Evolutionary conservation across 148 eudicot species (phyloP).

Genomic region (Nyssa sinensis): DNA sequence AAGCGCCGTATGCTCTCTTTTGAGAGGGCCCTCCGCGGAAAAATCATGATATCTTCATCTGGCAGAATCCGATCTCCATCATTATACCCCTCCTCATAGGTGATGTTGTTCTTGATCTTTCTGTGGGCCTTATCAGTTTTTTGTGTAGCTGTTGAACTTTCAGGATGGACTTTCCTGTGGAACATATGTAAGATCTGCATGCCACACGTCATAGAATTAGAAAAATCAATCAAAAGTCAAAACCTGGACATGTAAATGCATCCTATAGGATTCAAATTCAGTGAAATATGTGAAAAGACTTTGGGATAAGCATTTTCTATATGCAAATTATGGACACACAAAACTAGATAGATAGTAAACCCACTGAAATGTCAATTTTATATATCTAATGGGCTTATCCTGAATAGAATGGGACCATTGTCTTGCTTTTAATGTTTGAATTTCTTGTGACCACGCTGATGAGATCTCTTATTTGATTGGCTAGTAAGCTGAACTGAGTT

Average conservation of each 20-base stretch:
- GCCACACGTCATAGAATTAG: constrained; percentile 1
- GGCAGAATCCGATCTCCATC: constrained; percentile 29
- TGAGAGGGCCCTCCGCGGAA: constrained; percentile 34
- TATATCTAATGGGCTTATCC: not conserved
- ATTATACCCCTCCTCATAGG: constrained; percentile 25
- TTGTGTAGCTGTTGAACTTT: constrained; percentile 31
- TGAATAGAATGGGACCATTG: not conserved
- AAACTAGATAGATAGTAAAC: not conserved
- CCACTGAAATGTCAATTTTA: not conserved
- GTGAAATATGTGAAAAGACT: not conserved
- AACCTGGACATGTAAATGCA: not conserved
- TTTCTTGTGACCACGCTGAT: not conserved
- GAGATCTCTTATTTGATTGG: not conserved
- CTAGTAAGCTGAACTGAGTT: not conserved
- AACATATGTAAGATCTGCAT: constrained; percentile 70
- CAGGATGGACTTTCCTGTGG: constrained; percentile 90
- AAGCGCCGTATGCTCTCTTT: constrained; percentile 28
- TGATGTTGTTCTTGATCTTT: constrained; percentile 33
- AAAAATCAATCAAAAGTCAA: not conserved
- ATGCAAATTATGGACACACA: not conserved
- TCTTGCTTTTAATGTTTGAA: not conserved
- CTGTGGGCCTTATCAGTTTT: constrained; percentile 35
- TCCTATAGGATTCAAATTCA: not conserved
- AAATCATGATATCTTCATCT: constrained; percentile 33
- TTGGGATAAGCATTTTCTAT: not conserved